Evolutionary conservation across 345 rosid genomes (phyloP).

Genomic region (Citrus sinensis): DVS_A1.0 CM039164.1:20013501-20014000

Average conservation of each 20-base stretch:
- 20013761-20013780: slow-evolving; percentile 55
- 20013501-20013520: slow-evolving; percentile 45
- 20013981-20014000: slow-evolving; percentile 38
- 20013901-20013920: background rate
- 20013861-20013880: slow-evolving; percentile 44
- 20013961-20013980: slow-evolving; percentile 42
- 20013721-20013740: slow-evolving; percentile 57
- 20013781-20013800: slow-evolving; percentile 30
- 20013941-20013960: slow-evolving; percentile 35
- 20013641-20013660: slow-evolving; percentile 58
- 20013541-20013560: slow-evolving; percentile 33
- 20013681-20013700: slow-evolving; percentile 48
- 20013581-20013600: slow-evolving; percentile 27
- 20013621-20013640: slow-evolving; percentile 55
- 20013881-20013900: slow-evolving; percentile 43
- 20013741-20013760: slow-evolving; percentile 47
- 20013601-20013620: slow-evolving; percentile 37
- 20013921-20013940: background rate
- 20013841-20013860: slow-evolving; percentile 48
- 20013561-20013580: slow-evolving; percentile 44
- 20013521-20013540: slow-evolving; percentile 48
- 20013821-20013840: slow-evolving; percentile 45
- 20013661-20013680: slow-evolving; percentile 47
- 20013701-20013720: slow-evolving; percentile 68
- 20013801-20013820: slow-evolving; percentile 27